Conservation (phyloP, 2,329 filamentous ascomycete genomes). For the Chaetothyriales sp. region DNA sequence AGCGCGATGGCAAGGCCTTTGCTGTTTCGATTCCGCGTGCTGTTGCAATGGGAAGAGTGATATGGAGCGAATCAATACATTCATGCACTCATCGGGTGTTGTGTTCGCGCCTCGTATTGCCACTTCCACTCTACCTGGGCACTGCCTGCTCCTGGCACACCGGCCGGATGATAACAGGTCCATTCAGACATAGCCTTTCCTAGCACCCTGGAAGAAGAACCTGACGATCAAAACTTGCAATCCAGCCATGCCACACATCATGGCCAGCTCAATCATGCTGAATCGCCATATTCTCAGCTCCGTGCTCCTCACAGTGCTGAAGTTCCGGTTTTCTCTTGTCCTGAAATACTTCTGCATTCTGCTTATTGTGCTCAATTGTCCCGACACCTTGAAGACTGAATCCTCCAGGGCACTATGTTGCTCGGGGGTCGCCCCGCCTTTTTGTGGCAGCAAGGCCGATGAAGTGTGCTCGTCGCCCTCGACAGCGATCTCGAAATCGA, state of each 20-base stretch:
- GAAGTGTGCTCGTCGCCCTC: slow-evolving; percentile 24
- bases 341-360: slow-evolving; percentile 99
- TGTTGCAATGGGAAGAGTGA: background rate
- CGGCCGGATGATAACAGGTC: background rate
- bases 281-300: slow-evolving; percentile 96
- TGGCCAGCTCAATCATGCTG: slow-evolving; percentile 75
- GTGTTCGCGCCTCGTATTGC: background rate
- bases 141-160: background rate
- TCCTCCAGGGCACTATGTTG: slow-evolving; percentile 83
- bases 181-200: slow-evolving; percentile 37
- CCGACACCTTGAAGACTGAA: slow-evolving; percentile 86
- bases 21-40: background rate
- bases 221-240: slow-evolving; percentile 93
- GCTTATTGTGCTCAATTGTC: slow-evolving; percentile 83
- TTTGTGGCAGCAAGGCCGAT: slow-evolving; percentile 61
- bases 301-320: slow-evolving; percentile 92
- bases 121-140: background rate
- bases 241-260: slow-evolving; percentile 91
- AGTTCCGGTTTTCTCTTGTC: slow-evolving; percentile 95
- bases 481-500: slow-evolving; percentile 95
- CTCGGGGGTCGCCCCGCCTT: slow-evolving; percentile 76
- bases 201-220: slow-evolving; percentile 94
- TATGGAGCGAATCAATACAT: background rate
- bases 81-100: background rate
- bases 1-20: background rate